Conservation (phyloP, 2,329 filamentous ascomycete species). For the Zasmidium citrigriseum region DNA sequence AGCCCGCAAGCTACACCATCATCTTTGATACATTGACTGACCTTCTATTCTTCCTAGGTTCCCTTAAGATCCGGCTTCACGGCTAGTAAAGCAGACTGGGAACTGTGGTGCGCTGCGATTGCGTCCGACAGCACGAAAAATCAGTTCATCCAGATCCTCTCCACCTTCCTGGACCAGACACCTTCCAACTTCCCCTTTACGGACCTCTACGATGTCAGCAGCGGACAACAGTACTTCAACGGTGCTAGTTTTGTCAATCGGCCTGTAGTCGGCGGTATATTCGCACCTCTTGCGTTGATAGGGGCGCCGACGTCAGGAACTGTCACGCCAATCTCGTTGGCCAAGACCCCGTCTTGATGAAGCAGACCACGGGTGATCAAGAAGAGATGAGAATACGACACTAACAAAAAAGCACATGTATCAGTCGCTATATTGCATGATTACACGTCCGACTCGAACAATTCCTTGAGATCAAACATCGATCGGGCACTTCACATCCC, state of each 20-base stretch:
- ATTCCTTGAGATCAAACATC: slow-evolving; percentile 5
- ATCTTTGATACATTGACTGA: no score
- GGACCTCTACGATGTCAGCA: slow-evolving; percentile 54
- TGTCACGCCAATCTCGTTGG: background rate
- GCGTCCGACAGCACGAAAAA: slow-evolving; percentile 43
- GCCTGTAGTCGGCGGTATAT: slow-evolving; percentile 55
- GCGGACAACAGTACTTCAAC: slow-evolving; percentile 34
- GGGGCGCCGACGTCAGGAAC: slow-evolving; percentile 26
- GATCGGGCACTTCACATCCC: slow-evolving; percentile 13
- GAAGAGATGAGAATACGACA: background rate
- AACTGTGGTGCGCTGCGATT: slow-evolving; percentile 53
- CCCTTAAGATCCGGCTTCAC: background rate
- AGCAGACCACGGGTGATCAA: no score
- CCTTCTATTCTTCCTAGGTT: no score
- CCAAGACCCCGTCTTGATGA: background rate
- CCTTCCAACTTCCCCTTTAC: slow-evolving; percentile 50
- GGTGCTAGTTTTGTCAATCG: slow-evolving; percentile 47
- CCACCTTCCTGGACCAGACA: slow-evolving; percentile 52
- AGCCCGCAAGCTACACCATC: no score
- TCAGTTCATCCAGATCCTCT: slow-evolving; percentile 51
- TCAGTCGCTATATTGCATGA: no score
- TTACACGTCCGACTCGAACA: background rate
- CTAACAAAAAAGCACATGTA: background rate
- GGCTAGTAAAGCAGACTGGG: slow-evolving; percentile 46
- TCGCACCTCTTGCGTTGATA: slow-evolving; percentile 48